Evolutionary conservation across 148 eudicot species (phyloP), one percentile per base, ranked within the genome.

Genomic region (Chenopodium quinoa): DNA sequence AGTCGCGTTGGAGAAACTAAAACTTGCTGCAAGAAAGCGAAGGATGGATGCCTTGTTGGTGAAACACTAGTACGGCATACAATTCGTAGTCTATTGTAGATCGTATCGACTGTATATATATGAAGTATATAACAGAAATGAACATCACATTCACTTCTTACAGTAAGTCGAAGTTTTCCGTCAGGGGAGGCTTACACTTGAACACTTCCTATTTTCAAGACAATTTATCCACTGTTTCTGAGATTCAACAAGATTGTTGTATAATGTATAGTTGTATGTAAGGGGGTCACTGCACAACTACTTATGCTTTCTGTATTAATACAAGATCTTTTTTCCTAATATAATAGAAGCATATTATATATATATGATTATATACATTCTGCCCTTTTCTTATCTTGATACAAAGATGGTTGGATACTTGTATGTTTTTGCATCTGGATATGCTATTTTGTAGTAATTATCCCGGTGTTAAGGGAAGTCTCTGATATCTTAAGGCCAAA

Each of bases 1-100:
- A 9, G 93, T 93, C 25, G 98, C 97, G 4, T 78, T 89, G 37
- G 97, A 95, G 93, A 95, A 95, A 84, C 89, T 95, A 84, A 95
- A 92, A 86, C 88, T 86, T 71, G 97, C 96, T 68, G 98, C 98
- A 29, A 90, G 94, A 88, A 92, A 88, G 85, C 90, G 80, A 80
- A 84, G 89, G 71, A 87, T 93, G 86, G 97, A 90, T 25, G 90
- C 92, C 76, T 90, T 93, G 90, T 83, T 95, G 82, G 82, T 89
- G 50, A 87, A 89, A 73, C 90, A 87, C 77, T 93, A 89, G 89
- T 78, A 52, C 67, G 71, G 70, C 74, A 19, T 72, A 69, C 25
- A 3, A 37, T 76, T 71, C 37, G 64, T n/a, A 72, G 47, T 65
- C 78, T 68, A 9, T 71, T 82, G 80, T 83, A 83, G 79, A 82